Evolutionary conservation across 1,284 basidiomycete species (phyloP), one percentile per base, ranked within the genome.

Genomic region (Pyrrhoderma lamaoense): DNA sequence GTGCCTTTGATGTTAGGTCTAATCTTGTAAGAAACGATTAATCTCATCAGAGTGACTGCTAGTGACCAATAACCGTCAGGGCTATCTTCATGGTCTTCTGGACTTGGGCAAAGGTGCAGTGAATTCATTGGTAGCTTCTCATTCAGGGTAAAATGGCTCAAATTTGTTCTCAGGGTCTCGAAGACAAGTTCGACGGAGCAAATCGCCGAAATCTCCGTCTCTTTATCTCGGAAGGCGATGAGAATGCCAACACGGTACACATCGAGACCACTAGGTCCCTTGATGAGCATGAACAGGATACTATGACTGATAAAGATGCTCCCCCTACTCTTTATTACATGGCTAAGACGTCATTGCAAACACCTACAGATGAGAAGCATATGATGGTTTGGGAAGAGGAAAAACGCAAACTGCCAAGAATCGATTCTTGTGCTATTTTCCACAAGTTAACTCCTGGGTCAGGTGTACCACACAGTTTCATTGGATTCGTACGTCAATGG

Each of bases 381-480:
- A 27, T 36, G 34, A 22, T 35, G 11, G 42, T 14, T 37, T 27
- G 16, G 9, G 43, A n/a, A 5, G 58, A 61, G 13, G 61, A 62
- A 25, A 57, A 57, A n/a, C 49, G 61, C 35, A 66, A 67, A 38
- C 63, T 80, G 3, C 65, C 66, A 3, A 65, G 78, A 9, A 73
- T 81, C 23, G 71, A 74, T 1, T 73, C 73, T 1, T 72, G 75
- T 51, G 76, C 79, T 2, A 64, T 82, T 8, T 82, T 80, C 64
- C 77, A 82, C 58, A 77, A 79, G 58, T 60, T 77, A 27, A 64
- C 74, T 0, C 64, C 68, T 21, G 77, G 75, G 1, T 66, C 65
- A 45, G 79, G 80, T 40, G 74, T 80, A 4, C 80, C 80, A 1
- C 78, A 81, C 54, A 74, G 76, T 0, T 82, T 82, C 52, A 68